Percentiles rank a stretch among this genome's conserved stretches.
Evolutionary conservation across 1,284 basidiomycete species (phyloP).

Genomic region (Boletus subluridellus): DNA sequence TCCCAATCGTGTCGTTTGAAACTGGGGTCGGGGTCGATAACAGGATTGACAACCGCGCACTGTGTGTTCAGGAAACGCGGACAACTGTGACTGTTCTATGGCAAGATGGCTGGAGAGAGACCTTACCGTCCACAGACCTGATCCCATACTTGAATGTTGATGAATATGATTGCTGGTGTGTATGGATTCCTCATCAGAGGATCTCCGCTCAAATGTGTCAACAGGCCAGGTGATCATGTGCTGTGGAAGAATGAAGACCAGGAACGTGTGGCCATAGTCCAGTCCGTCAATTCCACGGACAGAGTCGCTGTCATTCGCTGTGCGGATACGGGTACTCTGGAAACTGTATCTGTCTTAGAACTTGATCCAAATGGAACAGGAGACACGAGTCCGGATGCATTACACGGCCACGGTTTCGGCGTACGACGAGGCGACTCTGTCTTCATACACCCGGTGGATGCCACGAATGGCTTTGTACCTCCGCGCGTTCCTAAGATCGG

Average conservation of each 20-base stretch:
- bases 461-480: slow-evolving; percentile 62
- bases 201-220: slow-evolving; percentile 9
- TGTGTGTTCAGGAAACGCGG: slow-evolving; percentile 66
- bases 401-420: slow-evolving; percentile 49
- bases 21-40: slow-evolving; percentile 43
- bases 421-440: slow-evolving; percentile 82
- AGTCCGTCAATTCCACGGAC: slow-evolving; percentile 70
- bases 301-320: slow-evolving; percentile 66
- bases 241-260: slow-evolving; percentile 78
- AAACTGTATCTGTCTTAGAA: slow-evolving; percentile 81
- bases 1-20: slow-evolving; percentile 58
- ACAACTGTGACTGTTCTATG: slow-evolving; percentile 76
- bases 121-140: slow-evolving; percentile 58
- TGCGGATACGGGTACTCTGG: slow-evolving; percentile 49
- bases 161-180: slow-evolving; percentile 82
- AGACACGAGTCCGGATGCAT: slow-evolving; percentile 44
- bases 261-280: slow-evolving; percentile 71
- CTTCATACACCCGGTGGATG: slow-evolving; percentile 65
- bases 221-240: slow-evolving; percentile 88
- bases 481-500: slow-evolving; percentile 75
- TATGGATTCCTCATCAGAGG: slow-evolving; percentile 9
- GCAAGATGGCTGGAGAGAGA: slow-evolving; percentile 78
- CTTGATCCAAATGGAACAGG: slow-evolving; percentile 76
- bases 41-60: slow-evolving; percentile 50
- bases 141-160: slow-evolving; percentile 83